Evolutionary conservation across 257 asterid genomes (phyloP), one percentile per base, ranked within the genome.

Genomic region (Anisodus tanguticus): DNA sequence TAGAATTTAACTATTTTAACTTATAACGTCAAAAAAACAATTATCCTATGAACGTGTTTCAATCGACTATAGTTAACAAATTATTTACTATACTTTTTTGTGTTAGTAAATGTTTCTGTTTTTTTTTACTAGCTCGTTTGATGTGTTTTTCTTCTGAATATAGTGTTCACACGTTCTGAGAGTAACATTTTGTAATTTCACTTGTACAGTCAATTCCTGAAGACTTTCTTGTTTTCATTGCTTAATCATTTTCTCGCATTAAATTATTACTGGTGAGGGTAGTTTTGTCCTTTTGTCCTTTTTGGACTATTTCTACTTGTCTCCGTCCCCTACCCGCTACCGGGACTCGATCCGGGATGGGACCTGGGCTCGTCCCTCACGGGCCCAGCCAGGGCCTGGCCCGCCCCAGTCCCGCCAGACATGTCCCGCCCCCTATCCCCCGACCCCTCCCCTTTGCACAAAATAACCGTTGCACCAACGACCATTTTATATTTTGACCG

Each of bases 181-280:
- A 53, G 63, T 86, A 87, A 81, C 85, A 80, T 69, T 71, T 76
- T 84, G 77, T 47, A 39, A 69, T 82, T 84, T 39, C 54, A 70
- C 79, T 62, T 31, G 67, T 49, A 79, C 82, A 37, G 79, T 83
- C 84, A 67, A 86, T 69, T 86, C 85, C 16, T 9, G 45, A 72
- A 51, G 81, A 74, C 88, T 74, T 53, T 83, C 83, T 80, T 79
- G 81, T 86, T 84, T 86, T 86, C 87, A 86, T 64, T 83, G 19
- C 74, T 59, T 9, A 67, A 66, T 86, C 54, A 77, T 69, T 85
- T 74, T 60, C 63, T 76, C 37, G 81, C 63, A 76, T 76, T 51
- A 51, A 76, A 76, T 26, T 76, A 76, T 51, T 76, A 76, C 11
- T 1, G 47, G 63, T 26, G 63, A 26, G 81, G 47, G 63, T 53